Evolutionary conservation across 2,329 filamentous ascomycete species (phyloP).

Genomic region (Penicillium psychrosexuale): DNA sequence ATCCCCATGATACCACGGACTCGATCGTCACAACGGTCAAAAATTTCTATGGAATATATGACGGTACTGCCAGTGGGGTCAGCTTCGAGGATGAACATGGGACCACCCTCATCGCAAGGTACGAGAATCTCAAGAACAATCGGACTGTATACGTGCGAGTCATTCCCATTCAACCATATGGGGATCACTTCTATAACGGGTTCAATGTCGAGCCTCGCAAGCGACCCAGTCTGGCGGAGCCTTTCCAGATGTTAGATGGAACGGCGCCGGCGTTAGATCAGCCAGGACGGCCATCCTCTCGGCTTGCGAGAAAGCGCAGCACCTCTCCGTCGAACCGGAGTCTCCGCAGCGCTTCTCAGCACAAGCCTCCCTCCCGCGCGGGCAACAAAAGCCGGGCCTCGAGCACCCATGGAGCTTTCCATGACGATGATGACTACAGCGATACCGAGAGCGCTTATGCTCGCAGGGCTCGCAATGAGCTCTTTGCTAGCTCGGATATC

Average conservation of each 20-base stretch:
- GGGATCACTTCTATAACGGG: constrained; percentile 46
- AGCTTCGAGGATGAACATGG: constrained; percentile 91
- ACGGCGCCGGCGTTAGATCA: constrained; percentile 51
- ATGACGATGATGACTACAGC: constrained; percentile 78
- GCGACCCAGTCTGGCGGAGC: constrained; percentile 60
- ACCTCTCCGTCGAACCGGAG: constrained; percentile 70
- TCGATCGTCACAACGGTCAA: constrained; percentile 98
- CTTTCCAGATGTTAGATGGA: constrained; percentile 62
- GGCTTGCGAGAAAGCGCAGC: constrained; percentile 72
- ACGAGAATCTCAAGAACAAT: constrained; percentile 90
- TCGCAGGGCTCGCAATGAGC: constrained; percentile 74
- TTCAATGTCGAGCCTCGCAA: constrained; percentile 53
- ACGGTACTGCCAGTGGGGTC: constrained; percentile 74
- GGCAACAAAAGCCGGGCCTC: constrained; percentile 65
- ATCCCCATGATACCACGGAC: constrained; percentile 91
- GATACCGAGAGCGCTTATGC: constrained; percentile 80
- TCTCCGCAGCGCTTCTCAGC: constrained; percentile 73
- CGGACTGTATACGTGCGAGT: constrained; percentile 93
- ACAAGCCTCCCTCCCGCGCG: constrained; percentile 67
- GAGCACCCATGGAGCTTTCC: constrained; percentile 55
- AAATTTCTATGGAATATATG: constrained; percentile 97
- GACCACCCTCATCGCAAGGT: constrained; percentile 88
- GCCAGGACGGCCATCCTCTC: constrained; percentile 65
- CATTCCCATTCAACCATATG: constrained; percentile 58
- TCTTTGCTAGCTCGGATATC: constrained; percentile 91